Conservation (phyloP, 163 green algal genomes). For the Picocystis sp. region DNA sequence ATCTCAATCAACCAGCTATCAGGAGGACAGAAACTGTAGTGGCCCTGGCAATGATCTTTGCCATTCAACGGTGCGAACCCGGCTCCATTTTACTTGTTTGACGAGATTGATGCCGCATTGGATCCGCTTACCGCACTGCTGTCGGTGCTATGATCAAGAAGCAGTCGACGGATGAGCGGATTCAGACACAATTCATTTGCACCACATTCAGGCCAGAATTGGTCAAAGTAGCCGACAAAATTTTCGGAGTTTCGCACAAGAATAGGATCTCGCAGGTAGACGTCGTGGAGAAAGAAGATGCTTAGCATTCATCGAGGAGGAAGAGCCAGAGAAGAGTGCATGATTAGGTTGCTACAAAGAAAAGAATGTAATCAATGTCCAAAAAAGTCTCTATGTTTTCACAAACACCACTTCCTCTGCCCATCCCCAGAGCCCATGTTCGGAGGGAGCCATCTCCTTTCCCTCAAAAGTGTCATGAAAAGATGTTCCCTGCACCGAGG, state of each 20-base stretch:
- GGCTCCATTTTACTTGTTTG: conserved; percentile 87
- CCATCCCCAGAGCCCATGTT: no score
- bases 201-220: conserved; percentile 93
- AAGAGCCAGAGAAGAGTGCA: conserved; percentile 18
- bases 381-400: no score
- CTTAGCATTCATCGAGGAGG: conserved; percentile 62
- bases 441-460: no score
- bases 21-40: conserved; percentile 92
- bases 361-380: no score
- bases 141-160: conserved; percentile 58
- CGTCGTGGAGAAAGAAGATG: conserved; percentile 32
- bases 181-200: conserved; percentile 86
- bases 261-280: conserved; percentile 60
- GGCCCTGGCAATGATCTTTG: conserved; percentile 91
- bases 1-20: conserved; percentile 80
- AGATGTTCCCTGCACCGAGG: no score
- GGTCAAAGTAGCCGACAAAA: conserved; percentile 44
- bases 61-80: conserved; percentile 71
- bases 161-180: conserved; percentile 44
- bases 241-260: conserved; percentile 73
- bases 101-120: conserved; percentile 96
- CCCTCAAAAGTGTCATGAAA: no score
- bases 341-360: no score
- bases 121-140: conserved; percentile 70
- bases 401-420: no score